Base-by-base conservation (phyloP, 2,329 filamentous ascomycete species). In the Cadophora malorum region DNA sequence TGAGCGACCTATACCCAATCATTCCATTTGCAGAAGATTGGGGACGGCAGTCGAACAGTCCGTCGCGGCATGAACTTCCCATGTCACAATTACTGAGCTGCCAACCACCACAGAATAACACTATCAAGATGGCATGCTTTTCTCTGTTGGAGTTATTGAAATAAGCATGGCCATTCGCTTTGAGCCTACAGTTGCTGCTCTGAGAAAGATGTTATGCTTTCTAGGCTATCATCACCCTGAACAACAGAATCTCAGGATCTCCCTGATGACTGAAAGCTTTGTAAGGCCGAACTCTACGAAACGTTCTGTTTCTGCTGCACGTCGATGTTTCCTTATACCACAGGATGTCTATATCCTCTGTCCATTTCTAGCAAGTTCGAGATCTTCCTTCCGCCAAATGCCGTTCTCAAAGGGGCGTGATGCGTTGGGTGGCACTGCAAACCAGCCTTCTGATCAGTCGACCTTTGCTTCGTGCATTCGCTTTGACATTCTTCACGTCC, bases 231-330 rank as follows among this genome's bases (percentile, higher is more conserved):
- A 28, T 25, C 56, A 41, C 35, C 21, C 1, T 5, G 19, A 23
- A 38, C 33, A 14, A 21, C 8, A 35, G 21, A 21, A 58, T 23
- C 31, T 58, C n/a, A 12, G 8, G 31, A 12, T 59, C 21, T 25
- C 12, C 8, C 33, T 21, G 21, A 59, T 59, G 56, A 45, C 56
- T 41, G 56, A 59, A 45, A 35, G 16, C 56, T 59, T 59, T 45
- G 33, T 59, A 23, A 59, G 56, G 7, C 38, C 33, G n/a, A 23
- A 38, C 2, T 59, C 33, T 7, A 38, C 19, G 10, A 59, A 45
- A 41, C 45, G 10, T 25, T 59, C 10, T 6, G 56, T 59, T 61
- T 62, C 47, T 62, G 59, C 59, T 62, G 59, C 59, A 50, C 59
- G 38, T 62, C 59, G 33, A 52, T n/a, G 25, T 55, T 53, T 19